Evolutionary conservation across 768 basidiomycete genomes (phyloP).

Genomic region (Saitozyma podzolica): DNA sequence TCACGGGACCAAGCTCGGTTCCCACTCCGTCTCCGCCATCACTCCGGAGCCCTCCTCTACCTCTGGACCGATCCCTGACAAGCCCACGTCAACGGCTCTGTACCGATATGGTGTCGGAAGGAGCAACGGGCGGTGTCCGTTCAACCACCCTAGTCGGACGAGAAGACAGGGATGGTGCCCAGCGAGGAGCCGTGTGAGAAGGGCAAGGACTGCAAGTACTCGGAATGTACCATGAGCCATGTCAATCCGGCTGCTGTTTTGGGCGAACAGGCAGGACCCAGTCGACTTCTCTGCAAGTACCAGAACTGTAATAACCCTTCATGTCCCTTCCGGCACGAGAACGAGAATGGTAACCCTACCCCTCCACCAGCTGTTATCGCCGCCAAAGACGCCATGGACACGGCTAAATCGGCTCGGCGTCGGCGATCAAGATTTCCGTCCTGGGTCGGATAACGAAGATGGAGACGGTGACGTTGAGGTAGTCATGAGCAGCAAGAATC

Average conservation of each 20-base stretch:
- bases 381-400: constrained; percentile 19
- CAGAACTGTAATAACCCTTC: constrained; percentile 52
- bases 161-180: constrained; percentile 89
- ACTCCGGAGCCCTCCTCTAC: constrained; percentile 29
- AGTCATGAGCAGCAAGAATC: constrained; percentile 35
- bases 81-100: constrained; percentile 56
- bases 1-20: constrained; percentile 41
- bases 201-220: constrained; percentile 84
- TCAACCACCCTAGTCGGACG: constrained; percentile 89
- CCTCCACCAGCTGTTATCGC: constrained; percentile 50
- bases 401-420: constrained; percentile 2
- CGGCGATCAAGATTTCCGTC: constrained; percentile 4
- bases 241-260: constrained; percentile 73
- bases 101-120: constrained; percentile 94
- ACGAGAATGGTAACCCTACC: constrained; percentile 47
- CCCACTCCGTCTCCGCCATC: constrained; percentile 39
- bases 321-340: constrained; percentile 52
- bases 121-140: constrained; percentile 82
- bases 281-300: constrained; percentile 50
- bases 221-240: constrained; percentile 88
- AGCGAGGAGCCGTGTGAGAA: constrained; percentile 91
- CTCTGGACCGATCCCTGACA: constrained; percentile 45
- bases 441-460: constrained; percentile 35
- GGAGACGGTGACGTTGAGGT: constrained; percentile 45
- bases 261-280: constrained; percentile 41